A percentile compares a stretch with the other conserved stretches of the same genome.
Conservation (phyloP, 768 basidiomycete species). For the Dioszegia crocea region DNA sequence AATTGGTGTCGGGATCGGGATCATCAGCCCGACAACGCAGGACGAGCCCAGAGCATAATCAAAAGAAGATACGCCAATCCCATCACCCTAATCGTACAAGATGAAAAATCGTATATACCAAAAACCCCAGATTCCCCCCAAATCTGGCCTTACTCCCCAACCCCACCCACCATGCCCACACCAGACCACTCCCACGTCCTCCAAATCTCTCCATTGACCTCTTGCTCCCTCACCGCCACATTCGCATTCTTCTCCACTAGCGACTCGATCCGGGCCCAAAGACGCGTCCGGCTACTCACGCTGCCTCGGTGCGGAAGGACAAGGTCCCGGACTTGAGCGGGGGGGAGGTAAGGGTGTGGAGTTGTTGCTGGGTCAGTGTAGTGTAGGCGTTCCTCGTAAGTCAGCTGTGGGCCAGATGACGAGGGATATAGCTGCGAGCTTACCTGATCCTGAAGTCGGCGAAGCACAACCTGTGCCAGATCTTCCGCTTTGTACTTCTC, state of each 20-base stretch:
- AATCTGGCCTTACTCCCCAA: neutral
- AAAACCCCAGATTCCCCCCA: neutral
- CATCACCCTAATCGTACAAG: no score
- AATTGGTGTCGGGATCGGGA: no score
- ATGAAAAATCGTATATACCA: neutral
- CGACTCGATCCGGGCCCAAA: constrained; percentile 39
- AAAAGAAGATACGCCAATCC: no score
- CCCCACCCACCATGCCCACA: constrained; percentile 11
- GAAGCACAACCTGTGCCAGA: constrained; percentile 42
- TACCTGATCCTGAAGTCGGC: constrained; percentile 46
- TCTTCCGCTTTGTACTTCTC: constrained; percentile 48
- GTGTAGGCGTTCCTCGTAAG: constrained; percentile 39
- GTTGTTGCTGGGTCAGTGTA: constrained; percentile 45
- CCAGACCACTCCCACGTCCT: constrained; percentile 49
- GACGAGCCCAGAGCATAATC: no score
- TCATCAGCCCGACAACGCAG: no score
- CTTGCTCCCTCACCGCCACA: constrained; percentile 40
- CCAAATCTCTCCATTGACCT: constrained; percentile 45
- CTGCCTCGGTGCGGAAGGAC: constrained; percentile 41
- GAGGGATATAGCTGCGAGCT: constrained; percentile 4
- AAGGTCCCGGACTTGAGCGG: constrained; percentile 47
- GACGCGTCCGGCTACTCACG: constrained; percentile 22
- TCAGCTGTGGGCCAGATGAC: constrained; percentile 4
- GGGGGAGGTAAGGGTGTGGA: constrained; percentile 43
- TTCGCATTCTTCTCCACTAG: constrained; percentile 46